Evolutionary conservation across 2,329 filamentous ascomycete genomes (phyloP), one percentile per base, ranked within the genome.

Genomic region (Talaromyces sp.): DNA sequence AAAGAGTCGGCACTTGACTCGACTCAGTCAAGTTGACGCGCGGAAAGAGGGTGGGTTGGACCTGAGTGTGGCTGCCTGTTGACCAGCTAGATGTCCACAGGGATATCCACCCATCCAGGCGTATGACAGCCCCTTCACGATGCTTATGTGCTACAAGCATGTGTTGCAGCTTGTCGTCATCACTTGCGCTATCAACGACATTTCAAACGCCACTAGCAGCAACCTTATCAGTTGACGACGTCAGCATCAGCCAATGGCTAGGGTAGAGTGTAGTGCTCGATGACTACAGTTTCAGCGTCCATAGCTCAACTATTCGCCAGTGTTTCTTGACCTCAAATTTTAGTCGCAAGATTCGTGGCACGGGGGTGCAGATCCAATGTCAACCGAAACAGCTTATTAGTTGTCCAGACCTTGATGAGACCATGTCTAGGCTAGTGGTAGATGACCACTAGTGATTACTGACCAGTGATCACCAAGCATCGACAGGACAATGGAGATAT

Each of bases 181-280:
- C 37, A 41, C 31, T 52, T 33, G 49, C 43, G 19, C 33, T 39
- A 27, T 58, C 35, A 5, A 25, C 35, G 31, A 45, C 56, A 45
- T 31, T 22, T 59, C 37, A 59, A 31, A 33, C 37, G 56, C 56
- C 37, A 59, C 56, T 43, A 59, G 22, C 39, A 41, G 10, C 37
- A 63, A 52, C 49, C 49, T 57, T 57, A 56, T 63, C 61, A 57
- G 39, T 57, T 13, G 25, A 31, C 43, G 49, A 57, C 50, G 61
- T 57, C 61, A 57, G 61, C 19, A 35, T 9, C 39, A 17, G 27
- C 61, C 61, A 63, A 63, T 57, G 50, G 22, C n/a, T 5, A 9
- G 10, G n/a, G 11, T 9, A 8, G 9, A 35, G 31, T 13, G 33
- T 19, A 3, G 22, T 41, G 22, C 33, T 56, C 10, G 17, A 35